A percentile compares a stretch with the other conserved stretches of the same genome.
Conservation (phyloP, 306 rosid genomes). For the Rosa rugosa region DNA sequence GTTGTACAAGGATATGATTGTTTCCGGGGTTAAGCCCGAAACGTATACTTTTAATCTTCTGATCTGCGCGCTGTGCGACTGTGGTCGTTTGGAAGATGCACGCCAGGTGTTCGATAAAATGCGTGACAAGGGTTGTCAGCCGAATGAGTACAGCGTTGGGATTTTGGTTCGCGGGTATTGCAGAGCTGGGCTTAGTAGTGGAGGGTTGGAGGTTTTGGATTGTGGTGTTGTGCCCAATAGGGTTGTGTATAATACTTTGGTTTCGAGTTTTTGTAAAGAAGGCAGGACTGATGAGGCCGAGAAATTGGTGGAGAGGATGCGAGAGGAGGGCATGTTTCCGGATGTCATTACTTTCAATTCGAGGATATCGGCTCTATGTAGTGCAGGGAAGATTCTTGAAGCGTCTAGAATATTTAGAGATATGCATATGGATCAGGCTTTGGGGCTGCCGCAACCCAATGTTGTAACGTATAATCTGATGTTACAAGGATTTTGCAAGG, state of each 20-base stretch:
- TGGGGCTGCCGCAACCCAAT: slow-evolving; percentile 85
- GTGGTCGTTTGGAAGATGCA: slow-evolving; percentile 54
- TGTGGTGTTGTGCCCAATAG: slow-evolving; percentile 37
- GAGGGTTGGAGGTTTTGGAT: slow-evolving; percentile 56
- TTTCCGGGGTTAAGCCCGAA: slow-evolving; percentile 54
- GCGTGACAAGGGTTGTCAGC: slow-evolving; percentile 70
- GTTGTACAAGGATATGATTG: slow-evolving; percentile 77
- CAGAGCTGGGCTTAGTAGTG: slow-evolving; percentile 40
- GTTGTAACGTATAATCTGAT: slow-evolving; percentile 64
- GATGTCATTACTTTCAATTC: slow-evolving; percentile 85
- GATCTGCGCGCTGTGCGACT: slow-evolving; percentile 52
- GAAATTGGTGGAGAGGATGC: slow-evolving; percentile 77
- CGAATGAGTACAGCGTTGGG: slow-evolving; percentile 68
- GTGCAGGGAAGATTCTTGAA: slow-evolving; percentile 66
- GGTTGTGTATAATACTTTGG: slow-evolving; percentile 73
- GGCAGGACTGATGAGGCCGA: slow-evolving; percentile 73
- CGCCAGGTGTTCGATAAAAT: slow-evolving; percentile 75
- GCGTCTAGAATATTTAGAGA: slow-evolving; percentile 91
- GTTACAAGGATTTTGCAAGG: slow-evolving; percentile 75
- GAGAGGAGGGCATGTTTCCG: slow-evolving; percentile 52
- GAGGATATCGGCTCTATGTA: slow-evolving; percentile 86
- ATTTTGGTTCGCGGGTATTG: slow-evolving; percentile 85
- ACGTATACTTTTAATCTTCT: slow-evolving; percentile 79
- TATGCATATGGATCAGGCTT: slow-evolving; percentile 70
- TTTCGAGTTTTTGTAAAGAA: slow-evolving; percentile 65